Evolutionary conservation across 257 asterid species (phyloP).

Genomic region (Marsdenia floribunda): DNA sequence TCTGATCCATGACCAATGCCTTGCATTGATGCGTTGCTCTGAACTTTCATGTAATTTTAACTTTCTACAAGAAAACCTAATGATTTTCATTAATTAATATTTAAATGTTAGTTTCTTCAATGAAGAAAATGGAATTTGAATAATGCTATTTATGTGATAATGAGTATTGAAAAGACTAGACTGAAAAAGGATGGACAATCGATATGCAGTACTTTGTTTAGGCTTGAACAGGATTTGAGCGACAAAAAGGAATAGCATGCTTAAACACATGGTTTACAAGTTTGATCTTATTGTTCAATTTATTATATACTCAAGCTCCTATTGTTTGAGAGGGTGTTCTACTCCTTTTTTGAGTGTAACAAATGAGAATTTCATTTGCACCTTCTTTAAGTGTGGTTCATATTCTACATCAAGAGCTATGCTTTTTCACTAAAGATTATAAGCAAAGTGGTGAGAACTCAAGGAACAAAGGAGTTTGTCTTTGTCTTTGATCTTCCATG

Average conservation of each 20-base stretch:
- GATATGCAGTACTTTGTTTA: neutral
- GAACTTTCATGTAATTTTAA: neutral
- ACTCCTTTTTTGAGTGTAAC: neutral
- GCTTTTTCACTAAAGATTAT: neutral
- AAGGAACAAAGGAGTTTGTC: neutral
- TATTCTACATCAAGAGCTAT: neutral
- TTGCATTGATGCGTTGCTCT: neutral
- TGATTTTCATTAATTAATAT: neutral
- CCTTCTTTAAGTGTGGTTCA: neutral
- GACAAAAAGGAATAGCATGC: neutral
- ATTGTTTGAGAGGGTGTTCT: neutral
- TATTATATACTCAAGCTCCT: neutral
- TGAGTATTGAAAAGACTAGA: neutral
- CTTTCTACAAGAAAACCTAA: neutral
- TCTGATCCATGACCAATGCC: neutral
- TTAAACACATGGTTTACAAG: neutral
- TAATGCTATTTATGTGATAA: neutral
- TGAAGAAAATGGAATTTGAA: neutral
- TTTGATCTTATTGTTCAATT: neutral
- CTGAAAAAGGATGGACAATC: neutral
- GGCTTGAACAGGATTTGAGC: neutral
- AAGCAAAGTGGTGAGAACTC: neutral
- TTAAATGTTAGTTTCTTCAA: neutral
- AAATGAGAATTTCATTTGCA: neutral
- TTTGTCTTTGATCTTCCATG: neutral